Evolutionary conservation across 192 early-diverging fungal species (phyloP).

Genomic region (Rhizophagus prolifer): DNA sequence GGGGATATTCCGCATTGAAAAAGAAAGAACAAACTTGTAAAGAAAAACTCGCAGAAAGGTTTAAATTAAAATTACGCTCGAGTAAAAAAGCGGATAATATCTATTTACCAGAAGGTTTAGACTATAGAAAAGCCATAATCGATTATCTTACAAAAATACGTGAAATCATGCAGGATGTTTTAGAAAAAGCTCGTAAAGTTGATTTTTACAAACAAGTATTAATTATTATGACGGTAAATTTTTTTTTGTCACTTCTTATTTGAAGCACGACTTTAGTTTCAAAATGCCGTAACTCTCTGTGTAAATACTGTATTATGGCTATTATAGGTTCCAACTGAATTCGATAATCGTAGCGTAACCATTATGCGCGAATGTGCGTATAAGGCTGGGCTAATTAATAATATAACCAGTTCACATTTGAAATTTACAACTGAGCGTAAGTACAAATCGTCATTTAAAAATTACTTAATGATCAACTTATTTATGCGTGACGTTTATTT

Average conservation of each 20-base stretch:
- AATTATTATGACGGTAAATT: neutral
- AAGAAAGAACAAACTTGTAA: neutral
- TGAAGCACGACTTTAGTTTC: no score
- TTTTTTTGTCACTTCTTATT: no score
- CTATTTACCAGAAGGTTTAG: neutral
- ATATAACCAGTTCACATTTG: neutral
- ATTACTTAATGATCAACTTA: no score
- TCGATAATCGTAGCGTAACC: neutral
- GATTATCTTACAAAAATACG: constrained; percentile 9
- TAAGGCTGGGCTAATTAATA: neutral
- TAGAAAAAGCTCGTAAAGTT: neutral
- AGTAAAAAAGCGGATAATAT: neutral
- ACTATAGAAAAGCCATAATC: neutral
- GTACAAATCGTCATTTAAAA: neutral
- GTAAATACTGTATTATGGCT: no score
- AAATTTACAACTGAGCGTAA: constrained; percentile 19
- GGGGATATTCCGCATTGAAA: neutral
- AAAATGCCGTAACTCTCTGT: no score
- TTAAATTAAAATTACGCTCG: neutral
- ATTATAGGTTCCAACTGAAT: neutral
- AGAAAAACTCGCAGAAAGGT: neutral
- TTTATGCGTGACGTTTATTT: neutral
- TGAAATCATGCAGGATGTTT: neutral
- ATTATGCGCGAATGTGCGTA: neutral
- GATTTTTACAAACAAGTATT: neutral